A percentile compares a stretch with the other conserved stretches of the same genome.
phyloP scores from a whole-genome alignment of 208 protist species.

The Acanthamoeba triangularis region DNA sequence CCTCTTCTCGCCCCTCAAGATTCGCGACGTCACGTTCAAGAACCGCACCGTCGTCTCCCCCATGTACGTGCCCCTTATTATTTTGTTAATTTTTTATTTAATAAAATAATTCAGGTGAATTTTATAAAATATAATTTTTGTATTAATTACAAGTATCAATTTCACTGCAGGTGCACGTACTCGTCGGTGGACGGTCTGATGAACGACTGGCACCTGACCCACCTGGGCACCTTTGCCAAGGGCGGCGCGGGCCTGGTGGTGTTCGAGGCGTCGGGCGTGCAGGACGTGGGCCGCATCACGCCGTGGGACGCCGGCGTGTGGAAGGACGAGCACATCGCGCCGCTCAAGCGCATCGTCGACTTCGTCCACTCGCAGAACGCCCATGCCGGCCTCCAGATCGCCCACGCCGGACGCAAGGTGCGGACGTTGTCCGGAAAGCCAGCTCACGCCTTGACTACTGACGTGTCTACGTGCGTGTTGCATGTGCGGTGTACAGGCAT shows the following conservation, averaged over 20 bases:
- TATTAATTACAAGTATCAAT: no score
- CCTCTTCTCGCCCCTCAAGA: conserved; percentile 80
- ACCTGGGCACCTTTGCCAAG: conserved; percentile 77
- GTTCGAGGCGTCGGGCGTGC: conserved; percentile 82
- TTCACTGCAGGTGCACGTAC: conserved; percentile 79
- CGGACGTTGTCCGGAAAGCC: no score
- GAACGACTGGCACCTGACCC: conserved; percentile 82
- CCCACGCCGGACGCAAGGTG: conserved; percentile 75
- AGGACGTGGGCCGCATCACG: conserved; percentile 81
- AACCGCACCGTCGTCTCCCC: conserved; percentile 85
- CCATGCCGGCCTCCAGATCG: conserved; percentile 75
- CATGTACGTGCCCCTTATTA: conserved; percentile 68
- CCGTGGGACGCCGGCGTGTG: conserved; percentile 75
- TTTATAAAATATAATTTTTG: not conserved
- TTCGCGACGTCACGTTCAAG: conserved; percentile 82
- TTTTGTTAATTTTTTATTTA: not conserved
- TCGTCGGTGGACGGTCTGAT: conserved; percentile 80
- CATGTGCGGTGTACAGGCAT: not conserved
- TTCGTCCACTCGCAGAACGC: conserved; percentile 78
- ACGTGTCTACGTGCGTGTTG: not conserved
- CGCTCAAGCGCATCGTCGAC: conserved; percentile 80
- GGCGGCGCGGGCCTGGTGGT: conserved; percentile 82
- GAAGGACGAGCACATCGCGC: conserved; percentile 85
- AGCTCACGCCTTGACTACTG: no score
- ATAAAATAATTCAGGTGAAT: no score